Evolutionary conservation across 2,329 filamentous ascomycete genomes (phyloP).

Genomic region (Eurotiales sp.): DNA sequence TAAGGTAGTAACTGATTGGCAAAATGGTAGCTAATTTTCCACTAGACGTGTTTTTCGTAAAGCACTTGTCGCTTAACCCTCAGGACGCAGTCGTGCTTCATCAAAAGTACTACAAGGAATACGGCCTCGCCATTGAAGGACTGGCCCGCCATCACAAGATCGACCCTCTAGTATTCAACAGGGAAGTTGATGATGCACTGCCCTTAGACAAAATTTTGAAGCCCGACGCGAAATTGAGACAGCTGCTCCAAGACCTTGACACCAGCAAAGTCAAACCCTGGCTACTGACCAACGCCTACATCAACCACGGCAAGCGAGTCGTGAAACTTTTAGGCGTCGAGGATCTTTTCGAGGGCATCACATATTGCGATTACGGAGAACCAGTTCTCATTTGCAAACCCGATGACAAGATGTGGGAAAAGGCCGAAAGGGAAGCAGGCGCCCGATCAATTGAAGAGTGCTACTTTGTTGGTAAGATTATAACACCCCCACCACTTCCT

Average conservation of each 20-base stretch:
- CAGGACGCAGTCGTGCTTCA: conserved; percentile 84
- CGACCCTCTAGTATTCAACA: conserved; percentile 90
- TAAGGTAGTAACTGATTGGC: conserved; percentile 31
- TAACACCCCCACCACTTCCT: not conserved
- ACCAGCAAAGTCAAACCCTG: conserved; percentile 78
- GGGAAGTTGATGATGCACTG: conserved; percentile 89
- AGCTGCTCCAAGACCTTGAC: conserved; percentile 78
- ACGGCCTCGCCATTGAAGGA: conserved; percentile 95
- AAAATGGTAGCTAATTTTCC: conserved; percentile 22
- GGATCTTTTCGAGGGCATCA: conserved; percentile 89
- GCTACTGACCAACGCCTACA: conserved; percentile 95
- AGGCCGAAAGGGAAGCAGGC: conserved; percentile 82
- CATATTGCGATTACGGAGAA: conserved; percentile 82
- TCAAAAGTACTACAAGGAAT: conserved; percentile 88
- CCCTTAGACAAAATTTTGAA: conserved; percentile 81
- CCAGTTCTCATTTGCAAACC: conserved; percentile 83
- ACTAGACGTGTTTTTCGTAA: conserved; percentile 57
- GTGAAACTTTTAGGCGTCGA: conserved; percentile 76
- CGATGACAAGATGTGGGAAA: conserved; percentile 73
- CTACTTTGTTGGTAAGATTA: conserved; percentile 82
- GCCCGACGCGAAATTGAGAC: conserved; percentile 69
- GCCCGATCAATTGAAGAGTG: conserved; percentile 66
- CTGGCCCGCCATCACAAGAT: conserved; percentile 92
- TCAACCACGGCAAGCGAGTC: conserved; percentile 80
- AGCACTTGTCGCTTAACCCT: conserved; percentile 67